phyloP scores from a whole-genome alignment of 345 rosid genomes.

The Eucalyptus leucophloia region DNA sequence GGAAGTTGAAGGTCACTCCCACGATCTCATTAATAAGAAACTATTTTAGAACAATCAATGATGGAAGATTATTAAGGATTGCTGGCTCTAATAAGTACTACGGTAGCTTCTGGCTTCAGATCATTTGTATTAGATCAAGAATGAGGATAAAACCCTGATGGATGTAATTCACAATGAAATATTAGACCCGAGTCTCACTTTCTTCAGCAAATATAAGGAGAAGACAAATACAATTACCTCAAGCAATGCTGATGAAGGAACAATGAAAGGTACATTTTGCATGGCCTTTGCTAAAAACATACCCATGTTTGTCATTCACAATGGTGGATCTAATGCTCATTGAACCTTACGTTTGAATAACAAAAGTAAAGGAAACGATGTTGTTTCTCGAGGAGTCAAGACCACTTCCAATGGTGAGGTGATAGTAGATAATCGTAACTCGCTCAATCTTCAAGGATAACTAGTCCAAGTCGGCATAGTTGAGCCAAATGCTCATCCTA shows the following conservation, averaged over 20 bases:
- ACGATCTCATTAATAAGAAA: neutral
- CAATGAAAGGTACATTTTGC: conserved; percentile 1
- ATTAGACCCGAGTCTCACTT: neutral
- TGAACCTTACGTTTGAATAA: too few relatives aligned
- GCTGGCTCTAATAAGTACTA: neutral
- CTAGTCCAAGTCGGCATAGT: too few relatives aligned
- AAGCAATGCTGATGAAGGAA: conserved; percentile 15
- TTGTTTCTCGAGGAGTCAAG: too few relatives aligned
- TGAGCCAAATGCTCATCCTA: too few relatives aligned
- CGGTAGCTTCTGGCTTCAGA: neutral
- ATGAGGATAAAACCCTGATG: neutral
- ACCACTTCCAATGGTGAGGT: too few relatives aligned
- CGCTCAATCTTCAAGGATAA: too few relatives aligned
- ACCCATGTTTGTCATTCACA: too few relatives aligned
- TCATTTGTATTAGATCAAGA: neutral
- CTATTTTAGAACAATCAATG: conserved; percentile 4
- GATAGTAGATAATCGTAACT: too few relatives aligned
- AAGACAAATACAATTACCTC: neutral
- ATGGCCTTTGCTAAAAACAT: neutral
- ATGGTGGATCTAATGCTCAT: too few relatives aligned
- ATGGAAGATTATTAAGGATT: neutral
- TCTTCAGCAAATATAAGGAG: neutral
- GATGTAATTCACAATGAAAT: neutral
- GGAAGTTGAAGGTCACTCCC: too few relatives aligned
- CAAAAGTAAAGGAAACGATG: too few relatives aligned